Evolutionary conservation across 2,329 filamentous ascomycete species (phyloP).

Genomic region (Myriosclerotinia curreyana): DNA sequence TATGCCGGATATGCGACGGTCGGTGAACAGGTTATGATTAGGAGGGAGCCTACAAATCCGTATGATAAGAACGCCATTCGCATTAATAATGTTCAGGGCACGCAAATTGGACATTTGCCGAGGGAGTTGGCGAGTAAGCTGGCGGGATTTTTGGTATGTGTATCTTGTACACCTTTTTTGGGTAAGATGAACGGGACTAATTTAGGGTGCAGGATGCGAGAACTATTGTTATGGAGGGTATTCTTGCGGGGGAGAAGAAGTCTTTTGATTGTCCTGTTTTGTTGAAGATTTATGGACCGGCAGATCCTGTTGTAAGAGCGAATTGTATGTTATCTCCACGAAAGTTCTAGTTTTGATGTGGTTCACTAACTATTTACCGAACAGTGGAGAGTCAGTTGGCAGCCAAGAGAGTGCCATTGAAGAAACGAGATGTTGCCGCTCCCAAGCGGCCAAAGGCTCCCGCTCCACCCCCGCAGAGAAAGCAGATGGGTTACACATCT

Average conservation of each 20-base stretch:
- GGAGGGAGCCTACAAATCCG: slow-evolving; percentile 64
- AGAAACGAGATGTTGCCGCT: slow-evolving; percentile 38
- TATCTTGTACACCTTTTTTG: slow-evolving; percentile 23
- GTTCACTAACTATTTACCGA: not conserved
- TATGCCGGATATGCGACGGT: slow-evolving; percentile 60
- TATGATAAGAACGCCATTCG: slow-evolving; percentile 76
- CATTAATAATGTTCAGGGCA: slow-evolving; percentile 70
- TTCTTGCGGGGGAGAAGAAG: slow-evolving; percentile 64
- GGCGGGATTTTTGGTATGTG: slow-evolving; percentile 64
- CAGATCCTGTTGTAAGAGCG: slow-evolving; percentile 50
- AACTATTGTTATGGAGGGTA: slow-evolving; percentile 64
- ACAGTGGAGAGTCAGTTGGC: slow-evolving; percentile 8
- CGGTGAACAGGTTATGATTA: slow-evolving; percentile 61
- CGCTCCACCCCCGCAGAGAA: slow-evolving; percentile 49
- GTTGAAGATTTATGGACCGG: slow-evolving; percentile 67
- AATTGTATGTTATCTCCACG: slow-evolving; percentile 33
- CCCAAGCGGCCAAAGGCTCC: slow-evolving; percentile 51
- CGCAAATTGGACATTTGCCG: slow-evolving; percentile 78
- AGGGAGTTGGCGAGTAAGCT: slow-evolving; percentile 65
- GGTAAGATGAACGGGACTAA: slow-evolving; percentile 2
- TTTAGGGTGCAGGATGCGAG: slow-evolving; percentile 48
- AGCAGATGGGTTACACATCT: slow-evolving; percentile 30
- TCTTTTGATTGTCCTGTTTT: slow-evolving; percentile 69
- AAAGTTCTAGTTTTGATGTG: not conserved
- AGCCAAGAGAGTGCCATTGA: slow-evolving; percentile 21